Evolutionary conservation across 2,329 filamentous ascomycete species (phyloP).

Genomic region (Hawksworthiomyces lignivorus): DNA sequence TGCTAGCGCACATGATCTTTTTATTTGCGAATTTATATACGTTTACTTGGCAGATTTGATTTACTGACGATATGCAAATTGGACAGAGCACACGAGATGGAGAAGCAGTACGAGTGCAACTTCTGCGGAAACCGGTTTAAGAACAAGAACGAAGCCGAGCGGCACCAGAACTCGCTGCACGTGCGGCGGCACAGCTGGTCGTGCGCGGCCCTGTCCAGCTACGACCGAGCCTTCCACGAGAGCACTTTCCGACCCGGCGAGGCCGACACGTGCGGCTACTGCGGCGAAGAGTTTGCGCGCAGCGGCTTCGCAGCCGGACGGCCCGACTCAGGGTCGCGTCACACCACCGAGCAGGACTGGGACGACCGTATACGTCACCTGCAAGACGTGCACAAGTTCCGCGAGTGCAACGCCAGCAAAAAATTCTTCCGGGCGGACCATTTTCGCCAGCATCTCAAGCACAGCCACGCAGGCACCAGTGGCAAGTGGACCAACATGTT

Average conservation of each 20-base stretch:
- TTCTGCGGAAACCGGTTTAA: slow-evolving; percentile 96
- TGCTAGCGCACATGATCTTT: too few species aligned
- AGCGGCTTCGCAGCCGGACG: slow-evolving; percentile 34
- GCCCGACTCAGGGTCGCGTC: slow-evolving; percentile 26
- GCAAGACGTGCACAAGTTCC: slow-evolving; percentile 88
- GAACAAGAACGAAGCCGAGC: slow-evolving; percentile 96
- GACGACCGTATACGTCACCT: slow-evolving; percentile 79
- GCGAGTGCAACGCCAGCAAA: slow-evolving; percentile 96
- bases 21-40: too few species aligned
- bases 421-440: slow-evolving; percentile 98
- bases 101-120: slow-evolving; percentile 91
- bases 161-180: slow-evolving; percentile 92
- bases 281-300: slow-evolving; percentile 76
- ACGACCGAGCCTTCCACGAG: slow-evolving; percentile 78
- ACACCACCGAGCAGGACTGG: slow-evolving; percentile 77
- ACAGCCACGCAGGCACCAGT: slow-evolving; percentile 90
- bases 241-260: slow-evolving; percentile 60
- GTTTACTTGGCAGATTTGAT: too few species aligned
- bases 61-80: too few species aligned
- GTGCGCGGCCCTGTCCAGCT: slow-evolving; percentile 74
- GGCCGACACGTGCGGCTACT: slow-evolving; percentile 85
- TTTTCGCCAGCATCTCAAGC: slow-evolving; percentile 95
- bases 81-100: slow-evolving; percentile 81
- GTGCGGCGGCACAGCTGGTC: slow-evolving; percentile 93
- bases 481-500: slow-evolving; percentile 99